Conservation (phyloP, 176 grass and related monocot genomes). For the Oryza glumipatula region DNA sequence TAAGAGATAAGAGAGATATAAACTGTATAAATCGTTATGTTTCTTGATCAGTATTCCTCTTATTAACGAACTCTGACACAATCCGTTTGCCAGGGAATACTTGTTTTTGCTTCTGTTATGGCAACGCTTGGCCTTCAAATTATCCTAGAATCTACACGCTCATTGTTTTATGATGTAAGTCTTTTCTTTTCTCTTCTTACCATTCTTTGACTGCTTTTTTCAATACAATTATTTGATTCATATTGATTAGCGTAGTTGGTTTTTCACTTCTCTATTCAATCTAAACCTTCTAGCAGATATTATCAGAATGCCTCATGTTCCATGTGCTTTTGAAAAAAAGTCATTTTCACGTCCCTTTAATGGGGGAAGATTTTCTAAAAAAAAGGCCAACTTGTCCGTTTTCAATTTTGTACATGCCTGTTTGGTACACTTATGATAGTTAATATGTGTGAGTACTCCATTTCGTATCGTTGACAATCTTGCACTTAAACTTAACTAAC, state of each 20-base stretch:
- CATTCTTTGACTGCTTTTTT: neutral
- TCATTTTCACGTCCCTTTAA: neutral
- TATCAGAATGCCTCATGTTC: neutral
- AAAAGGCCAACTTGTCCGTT: neutral
- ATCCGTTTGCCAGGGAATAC: slow-evolving; percentile 57
- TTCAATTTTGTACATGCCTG: neutral
- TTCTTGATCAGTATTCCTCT: neutral
- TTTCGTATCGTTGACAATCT: neutral
- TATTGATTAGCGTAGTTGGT: neutral
- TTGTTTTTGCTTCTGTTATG: slow-evolving; percentile 89
- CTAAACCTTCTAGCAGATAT: neutral
- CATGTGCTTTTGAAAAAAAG: neutral
- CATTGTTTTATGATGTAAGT: slow-evolving; percentile 47
- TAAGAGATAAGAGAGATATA: no score
- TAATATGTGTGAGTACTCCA: neutral
- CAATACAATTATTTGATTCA: neutral
- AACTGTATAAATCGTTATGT: neutral
- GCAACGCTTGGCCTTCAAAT: slow-evolving; percentile 82
- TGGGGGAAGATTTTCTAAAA: neutral
- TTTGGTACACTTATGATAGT: neutral
- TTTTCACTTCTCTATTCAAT: neutral
- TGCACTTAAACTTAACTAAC: neutral
- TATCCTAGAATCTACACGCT: slow-evolving; percentile 64
- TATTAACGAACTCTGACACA: slow-evolving; percentile 8
- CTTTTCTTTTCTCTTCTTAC: neutral